Percentiles rank a stretch among this genome's conserved stretches.
phyloP scores from a whole-genome alignment of 2,329 filamentous ascomycete species.

The Alternaria longipes region DNA sequence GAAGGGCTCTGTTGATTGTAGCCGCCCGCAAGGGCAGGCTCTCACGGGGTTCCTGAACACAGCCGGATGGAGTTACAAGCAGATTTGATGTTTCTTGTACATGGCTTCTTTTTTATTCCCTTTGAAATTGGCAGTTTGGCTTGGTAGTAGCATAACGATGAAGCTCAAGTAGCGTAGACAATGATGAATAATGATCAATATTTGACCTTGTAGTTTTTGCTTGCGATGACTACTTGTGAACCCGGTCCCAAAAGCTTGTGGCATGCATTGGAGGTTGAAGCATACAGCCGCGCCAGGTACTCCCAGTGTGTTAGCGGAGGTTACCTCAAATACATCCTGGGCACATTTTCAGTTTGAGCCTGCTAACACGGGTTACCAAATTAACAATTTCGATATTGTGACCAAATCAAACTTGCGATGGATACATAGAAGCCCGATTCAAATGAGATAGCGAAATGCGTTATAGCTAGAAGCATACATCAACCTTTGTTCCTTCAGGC shows the following conservation, averaged over 20 bases:
- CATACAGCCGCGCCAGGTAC: background rate
- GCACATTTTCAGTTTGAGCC: too few relatives aligned
- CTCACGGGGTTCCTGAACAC: constrained; percentile 23
- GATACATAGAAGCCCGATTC: background rate
- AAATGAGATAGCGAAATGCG: background rate
- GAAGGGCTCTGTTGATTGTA: constrained; percentile 18
- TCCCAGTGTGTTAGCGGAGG: too few relatives aligned
- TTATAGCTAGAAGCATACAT: background rate
- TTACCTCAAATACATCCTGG: too few relatives aligned
- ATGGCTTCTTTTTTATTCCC: background rate
- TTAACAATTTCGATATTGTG: background rate
- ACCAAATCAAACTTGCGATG: background rate
- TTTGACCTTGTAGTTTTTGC: background rate
- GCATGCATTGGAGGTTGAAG: too few relatives aligned
- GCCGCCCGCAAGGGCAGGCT: constrained; percentile 29
- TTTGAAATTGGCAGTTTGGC: background rate
- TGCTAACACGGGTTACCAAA: too few relatives aligned
- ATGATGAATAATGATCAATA: constrained; percentile 9
- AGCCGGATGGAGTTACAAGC: constrained; percentile 12
- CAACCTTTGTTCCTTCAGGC: background rate
- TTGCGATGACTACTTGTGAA: too few relatives aligned
- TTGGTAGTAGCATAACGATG: background rate
- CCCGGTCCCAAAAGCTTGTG: too few relatives aligned
- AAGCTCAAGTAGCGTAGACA: constrained; percentile 3
- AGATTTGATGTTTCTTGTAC: constrained; percentile 1